Percentiles rank a stretch among this genome's conserved stretches.
These are phyloP conservation scores for Neofusicoccum ribis DNA, from an alignment of 2,329 filamentous ascomycete species.

Conservation along the genomic window DNA sequence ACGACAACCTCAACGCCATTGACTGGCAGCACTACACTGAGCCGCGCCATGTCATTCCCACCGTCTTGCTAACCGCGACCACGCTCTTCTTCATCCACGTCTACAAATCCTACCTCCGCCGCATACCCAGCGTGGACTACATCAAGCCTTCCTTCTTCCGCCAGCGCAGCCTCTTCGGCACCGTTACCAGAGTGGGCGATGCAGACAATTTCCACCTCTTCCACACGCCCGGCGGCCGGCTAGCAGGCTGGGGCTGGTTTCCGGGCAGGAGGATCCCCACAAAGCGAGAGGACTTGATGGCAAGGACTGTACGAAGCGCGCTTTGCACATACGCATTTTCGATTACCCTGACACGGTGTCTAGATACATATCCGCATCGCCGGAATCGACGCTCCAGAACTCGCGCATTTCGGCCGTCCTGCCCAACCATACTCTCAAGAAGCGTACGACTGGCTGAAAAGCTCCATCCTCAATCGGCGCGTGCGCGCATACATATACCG, in stretches of 20 bases:
- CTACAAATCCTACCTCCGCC: slow-evolving; percentile 73
- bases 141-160: slow-evolving; percentile 76
- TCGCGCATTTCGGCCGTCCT: slow-evolving; percentile 86
- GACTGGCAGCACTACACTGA: slow-evolving; percentile 57
- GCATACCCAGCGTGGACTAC: slow-evolving; percentile 75
- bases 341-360: slow-evolving; percentile 3
- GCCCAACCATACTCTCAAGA: slow-evolving; percentile 83
- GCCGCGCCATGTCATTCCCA: slow-evolving; percentile 56
- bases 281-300: slow-evolving; percentile 67
- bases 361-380: slow-evolving; percentile 88
- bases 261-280: slow-evolving; percentile 69
- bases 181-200: slow-evolving; percentile 91
- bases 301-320: slow-evolving; percentile 66
- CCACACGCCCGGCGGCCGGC: slow-evolving; percentile 87
- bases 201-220: slow-evolving; percentile 94
- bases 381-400: slow-evolving; percentile 89
- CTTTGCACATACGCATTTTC: not conserved
- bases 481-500: slow-evolving; percentile 83
- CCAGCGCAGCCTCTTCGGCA: slow-evolving; percentile 74
- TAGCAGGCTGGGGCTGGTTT: slow-evolving; percentile 91
- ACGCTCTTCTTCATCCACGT: slow-evolving; percentile 58
- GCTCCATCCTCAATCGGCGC: slow-evolving; percentile 68
- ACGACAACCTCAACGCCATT: slow-evolving; percentile 35
- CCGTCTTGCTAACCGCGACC: slow-evolving; percentile 56
- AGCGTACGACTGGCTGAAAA: slow-evolving; percentile 76